Evolutionary conservation across 257 asterid genomes (phyloP).

Genomic region (Solanum sparsipilum): DNA sequence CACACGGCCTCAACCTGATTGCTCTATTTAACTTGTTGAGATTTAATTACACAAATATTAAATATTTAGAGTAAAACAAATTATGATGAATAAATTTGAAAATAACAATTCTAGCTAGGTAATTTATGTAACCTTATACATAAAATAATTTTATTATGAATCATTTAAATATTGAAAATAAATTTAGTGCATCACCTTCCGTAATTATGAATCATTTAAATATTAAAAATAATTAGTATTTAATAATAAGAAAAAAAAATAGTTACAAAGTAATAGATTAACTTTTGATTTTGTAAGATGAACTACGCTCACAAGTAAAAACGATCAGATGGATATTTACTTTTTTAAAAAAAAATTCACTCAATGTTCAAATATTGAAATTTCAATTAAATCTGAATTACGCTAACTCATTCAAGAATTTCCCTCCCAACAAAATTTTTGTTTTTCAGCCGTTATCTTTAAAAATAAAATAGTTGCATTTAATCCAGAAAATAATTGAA

Average conservation of each 20-base stretch:
- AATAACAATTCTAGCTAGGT: too few relatives aligned
- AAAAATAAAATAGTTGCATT: neutral
- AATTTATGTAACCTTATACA: neutral
- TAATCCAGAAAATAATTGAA: neutral
- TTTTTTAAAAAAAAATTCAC: too few relatives aligned
- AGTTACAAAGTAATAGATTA: neutral
- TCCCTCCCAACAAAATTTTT: neutral
- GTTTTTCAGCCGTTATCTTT: neutral
- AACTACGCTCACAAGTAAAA: too few relatives aligned
- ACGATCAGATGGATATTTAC: accelerated
- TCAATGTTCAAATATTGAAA: accelerated
- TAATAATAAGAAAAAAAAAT: neutral
- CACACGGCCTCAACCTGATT: neutral
- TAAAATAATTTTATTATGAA: neutral
- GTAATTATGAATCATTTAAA: neutral
- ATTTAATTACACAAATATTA: too few relatives aligned
- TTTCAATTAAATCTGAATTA: accelerated
- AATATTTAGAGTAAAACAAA: neutral
- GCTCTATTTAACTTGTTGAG: too few relatives aligned
- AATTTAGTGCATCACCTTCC: neutral
- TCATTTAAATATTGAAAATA: neutral
- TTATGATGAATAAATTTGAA: neutral
- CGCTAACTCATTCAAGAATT: too few relatives aligned
- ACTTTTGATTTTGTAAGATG: neutral
- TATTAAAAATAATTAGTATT: neutral